Percentiles rank a stretch among this genome's conserved stretches.
phyloP scores from a whole-genome alignment of 2,329 filamentous ascomycete genomes.

The Paramyrothecium sp. region DNA sequence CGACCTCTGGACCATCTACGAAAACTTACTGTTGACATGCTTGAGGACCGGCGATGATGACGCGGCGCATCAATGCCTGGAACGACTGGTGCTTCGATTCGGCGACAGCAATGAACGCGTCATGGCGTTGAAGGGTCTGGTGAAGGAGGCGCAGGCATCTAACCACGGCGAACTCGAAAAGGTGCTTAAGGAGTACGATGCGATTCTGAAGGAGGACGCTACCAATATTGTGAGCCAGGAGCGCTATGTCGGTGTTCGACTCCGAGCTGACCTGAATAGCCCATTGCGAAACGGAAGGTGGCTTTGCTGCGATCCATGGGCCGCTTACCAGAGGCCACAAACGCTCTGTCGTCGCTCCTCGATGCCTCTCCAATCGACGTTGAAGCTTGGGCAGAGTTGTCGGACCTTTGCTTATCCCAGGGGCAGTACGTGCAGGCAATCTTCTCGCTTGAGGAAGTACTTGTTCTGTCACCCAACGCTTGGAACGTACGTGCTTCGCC shows the following conservation, averaged over 20 bases:
- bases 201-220: constrained; percentile 68
- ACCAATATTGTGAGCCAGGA: constrained; percentile 69
- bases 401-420: constrained; percentile 80
- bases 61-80: constrained; percentile 72
- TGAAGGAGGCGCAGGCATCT: constrained; percentile 78
- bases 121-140: constrained; percentile 77
- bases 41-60: constrained; percentile 81
- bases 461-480: constrained; percentile 83
- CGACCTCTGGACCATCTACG: constrained; percentile 81
- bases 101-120: constrained; percentile 82
- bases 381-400: constrained; percentile 90
- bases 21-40: constrained; percentile 82
- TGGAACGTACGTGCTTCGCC: constrained; percentile 74
- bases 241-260: background rate
- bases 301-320: constrained; percentile 76
- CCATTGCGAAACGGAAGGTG: constrained; percentile 80
- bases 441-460: constrained; percentile 85
- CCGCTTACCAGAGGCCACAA: constrained; percentile 69
- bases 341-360: constrained; percentile 70
- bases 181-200: constrained; percentile 76
- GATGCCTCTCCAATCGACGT: constrained; percentile 85
- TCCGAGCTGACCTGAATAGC: constrained; percentile 46
- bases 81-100: constrained; percentile 76
- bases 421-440: constrained; percentile 80
- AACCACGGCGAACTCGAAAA: constrained; percentile 63